Conservation (phyloP, 1,284 basidiomycete species). For the Boletus sp. region DNA sequence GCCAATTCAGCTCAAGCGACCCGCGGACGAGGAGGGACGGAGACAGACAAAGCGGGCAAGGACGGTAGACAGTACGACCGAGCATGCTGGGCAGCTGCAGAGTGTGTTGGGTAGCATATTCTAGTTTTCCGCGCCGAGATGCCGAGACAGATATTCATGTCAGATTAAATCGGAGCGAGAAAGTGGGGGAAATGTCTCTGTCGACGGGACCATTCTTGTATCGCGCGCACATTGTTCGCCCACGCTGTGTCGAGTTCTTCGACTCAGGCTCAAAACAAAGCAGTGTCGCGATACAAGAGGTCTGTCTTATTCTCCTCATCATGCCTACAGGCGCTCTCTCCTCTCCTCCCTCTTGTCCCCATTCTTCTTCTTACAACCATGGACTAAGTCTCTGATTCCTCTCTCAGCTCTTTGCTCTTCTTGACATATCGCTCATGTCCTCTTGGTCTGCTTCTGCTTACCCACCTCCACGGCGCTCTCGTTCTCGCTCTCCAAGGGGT, state of each 20-base stretch:
- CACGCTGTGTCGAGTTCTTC: slow-evolving; percentile 49
- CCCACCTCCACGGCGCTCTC: slow-evolving; percentile 69
- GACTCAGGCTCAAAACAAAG: slow-evolving; percentile 52
- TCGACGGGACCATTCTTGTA: slow-evolving; percentile 38
- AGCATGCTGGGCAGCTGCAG: slow-evolving; percentile 38
- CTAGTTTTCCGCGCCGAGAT: slow-evolving; percentile 28
- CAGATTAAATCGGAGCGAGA: slow-evolving; percentile 47
- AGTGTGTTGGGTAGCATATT: slow-evolving; percentile 56
- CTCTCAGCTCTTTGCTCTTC: slow-evolving; percentile 57
- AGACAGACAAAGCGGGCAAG: slow-evolving; percentile 18
- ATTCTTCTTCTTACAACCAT: slow-evolving; percentile 69
- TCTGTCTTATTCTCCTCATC: slow-evolving; percentile 72
- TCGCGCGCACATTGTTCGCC: slow-evolving; percentile 65
- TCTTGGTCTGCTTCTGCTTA: slow-evolving; percentile 63
- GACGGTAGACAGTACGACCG: slow-evolving; percentile 6
- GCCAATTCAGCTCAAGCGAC: slow-evolving; percentile 26
- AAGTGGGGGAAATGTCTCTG: slow-evolving; percentile 27
- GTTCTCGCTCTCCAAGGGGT: slow-evolving; percentile 69
- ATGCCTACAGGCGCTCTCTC: slow-evolving; percentile 66
- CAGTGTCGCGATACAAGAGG: slow-evolving; percentile 70
- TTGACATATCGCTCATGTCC: slow-evolving; percentile 58
- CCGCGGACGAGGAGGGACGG: slow-evolving; percentile 31
- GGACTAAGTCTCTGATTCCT: slow-evolving; percentile 59
- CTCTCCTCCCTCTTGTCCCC: slow-evolving; percentile 49
- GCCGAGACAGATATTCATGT: slow-evolving; percentile 14